phyloP scores from a whole-genome alignment of 768 basidiomycete species.

The Amanita rubescens region DNA sequence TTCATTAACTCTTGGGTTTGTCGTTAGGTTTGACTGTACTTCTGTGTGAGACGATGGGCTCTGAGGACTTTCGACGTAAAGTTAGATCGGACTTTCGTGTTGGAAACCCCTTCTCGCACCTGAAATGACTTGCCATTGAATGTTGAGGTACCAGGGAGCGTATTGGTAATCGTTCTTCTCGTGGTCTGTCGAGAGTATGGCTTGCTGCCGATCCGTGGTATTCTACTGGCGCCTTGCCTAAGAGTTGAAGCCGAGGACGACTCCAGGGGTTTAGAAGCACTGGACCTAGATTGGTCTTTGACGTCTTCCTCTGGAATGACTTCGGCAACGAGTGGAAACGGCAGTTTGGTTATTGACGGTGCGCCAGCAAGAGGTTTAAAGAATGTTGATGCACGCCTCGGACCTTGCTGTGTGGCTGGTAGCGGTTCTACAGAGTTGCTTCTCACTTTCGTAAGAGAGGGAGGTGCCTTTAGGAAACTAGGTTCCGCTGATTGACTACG shows the following conservation, averaged over 20 bases:
- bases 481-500: conserved; percentile 5
- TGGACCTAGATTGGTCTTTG: neutral
- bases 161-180: neutral
- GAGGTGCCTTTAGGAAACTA: neutral
- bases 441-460: neutral
- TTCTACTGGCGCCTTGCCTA: conserved; percentile 49
- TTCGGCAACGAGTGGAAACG: conserved; percentile 27
- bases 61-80: neutral
- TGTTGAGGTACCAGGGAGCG: neutral
- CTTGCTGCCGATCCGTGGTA: conserved; percentile 52
- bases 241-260: conserved; percentile 23
- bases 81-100: neutral
- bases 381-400: conserved; percentile 1
- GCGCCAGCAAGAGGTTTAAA: neutral
- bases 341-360: conserved; percentile 18
- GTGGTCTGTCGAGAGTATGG: conserved; percentile 44
- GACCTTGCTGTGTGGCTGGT: conserved; percentile 9
- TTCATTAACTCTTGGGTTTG: neutral
- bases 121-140: neutral
- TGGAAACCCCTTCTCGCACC: neutral
- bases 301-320: neutral
- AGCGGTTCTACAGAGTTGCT: conserved; percentile 9
- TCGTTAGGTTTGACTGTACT: neutral
- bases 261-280: neutral
- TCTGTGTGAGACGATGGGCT: neutral